These are phyloP conservation scores for Luffa aegyptiaca DNA, from an alignment of 306 rosid species.

Conservation along the genomic window DNA sequence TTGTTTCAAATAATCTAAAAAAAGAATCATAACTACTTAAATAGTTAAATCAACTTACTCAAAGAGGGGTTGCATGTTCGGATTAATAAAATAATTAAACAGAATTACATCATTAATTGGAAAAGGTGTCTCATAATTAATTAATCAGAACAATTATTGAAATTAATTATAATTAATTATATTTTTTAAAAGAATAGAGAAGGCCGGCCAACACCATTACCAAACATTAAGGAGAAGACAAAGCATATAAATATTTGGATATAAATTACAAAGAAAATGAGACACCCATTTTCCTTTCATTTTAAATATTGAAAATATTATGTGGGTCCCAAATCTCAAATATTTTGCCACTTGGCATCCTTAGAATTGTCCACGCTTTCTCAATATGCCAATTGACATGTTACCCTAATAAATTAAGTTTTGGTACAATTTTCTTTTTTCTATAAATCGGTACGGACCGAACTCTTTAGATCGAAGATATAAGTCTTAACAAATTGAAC, in stretches of 20 bases:
- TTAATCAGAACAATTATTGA: background rate
- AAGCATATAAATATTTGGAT: slow-evolving; percentile 2
- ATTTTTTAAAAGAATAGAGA: background rate
- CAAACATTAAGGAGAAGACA: background rate
- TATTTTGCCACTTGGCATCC: background rate
- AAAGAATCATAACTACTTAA: background rate
- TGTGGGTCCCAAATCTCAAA: background rate
- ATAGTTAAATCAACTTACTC: background rate
- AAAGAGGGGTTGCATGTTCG: background rate
- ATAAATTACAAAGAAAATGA: background rate
- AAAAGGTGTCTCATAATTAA: background rate
- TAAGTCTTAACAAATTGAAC: too few relatives aligned
- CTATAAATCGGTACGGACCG: background rate
- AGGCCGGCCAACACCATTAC: slow-evolving; percentile 9
- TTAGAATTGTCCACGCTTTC: background rate
- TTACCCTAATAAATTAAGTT: background rate
- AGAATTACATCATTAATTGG: background rate
- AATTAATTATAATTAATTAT: background rate
- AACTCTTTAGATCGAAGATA: too few relatives aligned
- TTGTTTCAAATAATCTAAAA: background rate
- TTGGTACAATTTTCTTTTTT: background rate
- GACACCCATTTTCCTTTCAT: slow-evolving; percentile 5
- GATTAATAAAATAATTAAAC: background rate
- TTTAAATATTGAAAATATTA: background rate
- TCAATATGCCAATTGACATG: background rate